phyloP scores from a whole-genome alignment of 345 rosid genomes.

The Triadica sebifera region DNA sequence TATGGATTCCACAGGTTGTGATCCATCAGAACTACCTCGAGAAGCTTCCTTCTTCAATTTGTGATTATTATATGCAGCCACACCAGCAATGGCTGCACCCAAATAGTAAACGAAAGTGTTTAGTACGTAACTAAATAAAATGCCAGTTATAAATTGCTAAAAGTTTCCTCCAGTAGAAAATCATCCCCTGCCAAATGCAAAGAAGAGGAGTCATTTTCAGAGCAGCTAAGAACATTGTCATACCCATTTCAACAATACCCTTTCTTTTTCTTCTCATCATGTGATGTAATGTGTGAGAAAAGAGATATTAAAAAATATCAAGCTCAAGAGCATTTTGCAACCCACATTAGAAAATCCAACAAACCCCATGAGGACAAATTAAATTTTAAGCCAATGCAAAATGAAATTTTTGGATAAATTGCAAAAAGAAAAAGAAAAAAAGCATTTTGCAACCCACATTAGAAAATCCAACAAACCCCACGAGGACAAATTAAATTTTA shows the following conservation, averaged over 20 bases:
- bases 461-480: too few species aligned
- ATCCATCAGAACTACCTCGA: conserved; percentile 30
- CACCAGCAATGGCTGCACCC: conserved; percentile 80
- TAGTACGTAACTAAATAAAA: neutral
- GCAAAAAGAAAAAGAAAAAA: neutral
- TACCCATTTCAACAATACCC: neutral
- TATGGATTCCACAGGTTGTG: conserved; percentile 42
- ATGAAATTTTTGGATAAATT: neutral
- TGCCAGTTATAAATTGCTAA: neutral
- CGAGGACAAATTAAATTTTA: too few species aligned
- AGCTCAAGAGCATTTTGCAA: too few species aligned
- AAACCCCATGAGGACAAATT: too few species aligned
- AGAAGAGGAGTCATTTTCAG: neutral
- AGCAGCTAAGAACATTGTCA: neutral
- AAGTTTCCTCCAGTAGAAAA: neutral
- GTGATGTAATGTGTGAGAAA: neutral
- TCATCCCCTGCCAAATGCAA: neutral
- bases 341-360: too few species aligned
- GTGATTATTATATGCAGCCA: conserved; percentile 91
- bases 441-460: too few species aligned
- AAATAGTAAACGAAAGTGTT: neutral
- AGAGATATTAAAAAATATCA: neutral
- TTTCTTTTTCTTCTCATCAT: neutral
- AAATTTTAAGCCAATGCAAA: neutral
- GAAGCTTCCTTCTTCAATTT: conserved; percentile 88